Evolutionary conservation across 306 rosid genomes (phyloP).

Genomic region (Malus orientalis): DNA sequence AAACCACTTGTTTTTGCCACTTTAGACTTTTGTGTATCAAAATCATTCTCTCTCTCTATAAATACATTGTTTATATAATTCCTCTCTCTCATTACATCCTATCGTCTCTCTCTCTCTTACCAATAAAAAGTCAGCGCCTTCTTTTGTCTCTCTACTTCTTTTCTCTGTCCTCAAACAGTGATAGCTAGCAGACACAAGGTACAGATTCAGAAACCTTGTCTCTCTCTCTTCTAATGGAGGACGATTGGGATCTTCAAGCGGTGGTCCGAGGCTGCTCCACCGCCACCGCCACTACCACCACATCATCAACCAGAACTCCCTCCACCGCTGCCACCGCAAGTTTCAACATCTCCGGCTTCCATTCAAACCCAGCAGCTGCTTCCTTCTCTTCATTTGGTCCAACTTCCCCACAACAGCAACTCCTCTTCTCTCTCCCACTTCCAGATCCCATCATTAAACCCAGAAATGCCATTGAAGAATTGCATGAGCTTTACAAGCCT

Average conservation of each 20-base stretch:
- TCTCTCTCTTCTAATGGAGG: constrained; percentile 34
- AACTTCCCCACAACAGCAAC: constrained; percentile 6
- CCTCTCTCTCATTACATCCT: constrained; percentile 33
- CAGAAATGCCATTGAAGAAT: constrained; percentile 35
- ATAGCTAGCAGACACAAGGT: constrained; percentile 16
- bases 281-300: constrained; percentile 13
- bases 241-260: constrained; percentile 93
- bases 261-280: constrained; percentile 73
- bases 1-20: constrained; percentile 5
- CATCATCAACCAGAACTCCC: neutral
- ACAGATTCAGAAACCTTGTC: constrained; percentile 37
- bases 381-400: constrained; percentile 15
- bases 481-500: constrained; percentile 89
- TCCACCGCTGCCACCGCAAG: neutral
- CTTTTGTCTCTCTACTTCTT: constrained; percentile 30
- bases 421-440: constrained; percentile 32
- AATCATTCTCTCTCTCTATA: constrained; percentile 21
- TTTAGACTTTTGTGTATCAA: neutral
- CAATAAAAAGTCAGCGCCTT: constrained; percentile 57
- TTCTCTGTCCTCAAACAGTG: constrained; percentile 7
- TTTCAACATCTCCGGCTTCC: constrained; percentile 12
- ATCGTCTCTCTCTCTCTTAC: neutral
- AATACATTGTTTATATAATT: constrained; percentile 23
- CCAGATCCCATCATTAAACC: constrained; percentile 41
- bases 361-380: constrained; percentile 1